Conservation (phyloP, 768 basidiomycete species). For the Infundibulicybe gibba region DNA sequence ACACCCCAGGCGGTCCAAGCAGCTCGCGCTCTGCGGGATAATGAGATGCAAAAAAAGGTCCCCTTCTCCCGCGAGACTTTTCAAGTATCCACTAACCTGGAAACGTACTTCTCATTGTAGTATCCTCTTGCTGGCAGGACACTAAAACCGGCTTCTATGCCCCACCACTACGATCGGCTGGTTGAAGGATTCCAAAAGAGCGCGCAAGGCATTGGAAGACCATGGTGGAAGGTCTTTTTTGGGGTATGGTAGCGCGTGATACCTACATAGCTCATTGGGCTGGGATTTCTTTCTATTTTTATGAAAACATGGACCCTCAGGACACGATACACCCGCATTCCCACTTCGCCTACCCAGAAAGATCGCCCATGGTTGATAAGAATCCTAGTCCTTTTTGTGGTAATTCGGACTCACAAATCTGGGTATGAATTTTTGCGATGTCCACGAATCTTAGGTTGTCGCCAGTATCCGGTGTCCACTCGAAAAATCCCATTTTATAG, state of each 20-base stretch:
- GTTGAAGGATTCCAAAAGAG: constrained; percentile 75
- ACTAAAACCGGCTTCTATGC: constrained; percentile 66
- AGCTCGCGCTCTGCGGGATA: constrained; percentile 49
- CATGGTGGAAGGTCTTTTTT: constrained; percentile 85
- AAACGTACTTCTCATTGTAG: constrained; percentile 31
- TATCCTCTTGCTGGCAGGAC: constrained; percentile 64
- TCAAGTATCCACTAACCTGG: constrained; percentile 7
- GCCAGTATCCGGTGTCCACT: too few relatives aligned
- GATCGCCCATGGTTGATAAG: too few relatives aligned
- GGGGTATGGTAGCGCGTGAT: constrained; percentile 54
- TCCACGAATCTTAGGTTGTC: too few relatives aligned
- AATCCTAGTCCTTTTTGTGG: too few relatives aligned
- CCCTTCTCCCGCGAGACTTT: constrained; percentile 29
- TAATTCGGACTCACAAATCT: too few relatives aligned
- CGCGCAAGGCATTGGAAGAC: constrained; percentile 69
- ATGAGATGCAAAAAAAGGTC: constrained; percentile 59
- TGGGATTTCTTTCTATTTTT: too few relatives aligned
- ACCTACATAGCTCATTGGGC: too few relatives aligned
- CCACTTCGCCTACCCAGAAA: too few relatives aligned
- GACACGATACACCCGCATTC: too few relatives aligned
- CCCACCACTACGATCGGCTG: constrained; percentile 69
- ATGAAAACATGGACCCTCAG: too few relatives aligned
- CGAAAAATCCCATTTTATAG: too few relatives aligned
- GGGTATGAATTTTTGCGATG: too few relatives aligned
- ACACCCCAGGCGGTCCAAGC: constrained; percentile 59